phyloP scores from a whole-genome alignment of 2,329 filamentous ascomycete genomes.

The Nakataea oryzae region DNA sequence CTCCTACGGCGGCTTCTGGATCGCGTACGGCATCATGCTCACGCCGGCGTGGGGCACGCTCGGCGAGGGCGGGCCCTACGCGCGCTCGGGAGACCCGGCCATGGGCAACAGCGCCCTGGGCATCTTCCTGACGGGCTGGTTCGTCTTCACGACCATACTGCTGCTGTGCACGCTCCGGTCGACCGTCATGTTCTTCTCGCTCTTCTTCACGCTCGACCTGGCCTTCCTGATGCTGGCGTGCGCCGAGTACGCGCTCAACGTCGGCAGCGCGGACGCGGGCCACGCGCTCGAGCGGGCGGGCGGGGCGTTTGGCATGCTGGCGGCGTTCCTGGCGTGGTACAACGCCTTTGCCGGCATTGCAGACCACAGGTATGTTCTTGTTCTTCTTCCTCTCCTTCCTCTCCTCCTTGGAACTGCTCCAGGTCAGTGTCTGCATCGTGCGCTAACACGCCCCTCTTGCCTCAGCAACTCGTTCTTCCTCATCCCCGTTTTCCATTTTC shows the following conservation, averaged over 20 bases:
- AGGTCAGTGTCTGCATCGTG: not conserved
- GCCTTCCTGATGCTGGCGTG: conserved; percentile 64
- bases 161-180: conserved; percentile 66
- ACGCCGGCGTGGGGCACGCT: conserved; percentile 57
- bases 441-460: not conserved
- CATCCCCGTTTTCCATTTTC: conserved; percentile 87
- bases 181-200: conserved; percentile 65
- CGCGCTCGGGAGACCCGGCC: conserved; percentile 21
- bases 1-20: conserved; percentile 80
- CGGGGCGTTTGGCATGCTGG: conserved; percentile 69
- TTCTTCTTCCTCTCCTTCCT: conserved; percentile 3
- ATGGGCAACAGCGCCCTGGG: conserved; percentile 53
- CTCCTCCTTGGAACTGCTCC: too few relatives aligned
- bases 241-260: conserved; percentile 46
- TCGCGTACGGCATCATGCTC: conserved; percentile 61
- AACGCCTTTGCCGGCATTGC: conserved; percentile 75
- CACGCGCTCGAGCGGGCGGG: conserved; percentile 54
- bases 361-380: conserved; percentile 47
- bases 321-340: conserved; percentile 80
- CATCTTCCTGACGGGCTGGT: conserved; percentile 71
- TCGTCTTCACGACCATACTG: conserved; percentile 72
- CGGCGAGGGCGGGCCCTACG: conserved; percentile 32
- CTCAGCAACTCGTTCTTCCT: conserved; percentile 77
- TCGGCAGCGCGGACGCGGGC: conserved; percentile 34
- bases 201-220: conserved; percentile 69